Base-by-base conservation (phyloP, 2,329 filamentous ascomycete species). In the Ceratocystis harringtonii region DNA sequence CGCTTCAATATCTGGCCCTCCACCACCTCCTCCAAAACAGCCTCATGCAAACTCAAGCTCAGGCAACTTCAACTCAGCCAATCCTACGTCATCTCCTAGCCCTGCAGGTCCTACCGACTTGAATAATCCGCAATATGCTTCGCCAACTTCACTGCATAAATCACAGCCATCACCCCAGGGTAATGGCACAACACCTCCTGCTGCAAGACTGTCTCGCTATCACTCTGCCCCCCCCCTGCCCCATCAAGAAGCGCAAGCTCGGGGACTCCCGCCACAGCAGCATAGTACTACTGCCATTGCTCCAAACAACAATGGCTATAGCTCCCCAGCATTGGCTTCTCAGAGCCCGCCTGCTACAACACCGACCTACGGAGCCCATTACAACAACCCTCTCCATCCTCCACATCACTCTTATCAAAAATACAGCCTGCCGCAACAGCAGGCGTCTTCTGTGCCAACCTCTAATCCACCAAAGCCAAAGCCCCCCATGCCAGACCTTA, bases 401-500 rank as follows among this genome's bases (percentile, higher is more conserved):
- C 63, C 63, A 55, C 61, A 65, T 22, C 57, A 25, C 10, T 55
- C 61, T 15, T 45, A 55, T n/a, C 58, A 48, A 62, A 36, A 58
- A 25, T 32, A 41, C n/a, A 43, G n/a, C 22, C 58, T 60, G 7
- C 3, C 55, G 7, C 61, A 30, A 25, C 48, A 8, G 7, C 50
- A 12, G 32, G 41, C 70, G 68, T 62, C 71, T 25, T 68, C 68
- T 52, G 63, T 66, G 52, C 61, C 30, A 63, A 63, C 61, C 62
- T 72, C 71, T 67, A 70, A 67, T 3, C 73, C 68, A 36, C 69
- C 72, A n/a, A 75, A 75, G 66, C 71, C 72, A 0, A 73, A 70
- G 2, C 75, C 76, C n/a, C 79, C 75, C 30, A 79, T 74, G 30
- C 81, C 76, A 1, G 81, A 85, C 71, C 73, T 82, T 30, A 78